A percentile compares a stretch with the other conserved stretches of the same genome.
Evolutionary conservation across 1,284 basidiomycete species (phyloP).

Genomic region (Singerocomus inundabilis): DNA sequence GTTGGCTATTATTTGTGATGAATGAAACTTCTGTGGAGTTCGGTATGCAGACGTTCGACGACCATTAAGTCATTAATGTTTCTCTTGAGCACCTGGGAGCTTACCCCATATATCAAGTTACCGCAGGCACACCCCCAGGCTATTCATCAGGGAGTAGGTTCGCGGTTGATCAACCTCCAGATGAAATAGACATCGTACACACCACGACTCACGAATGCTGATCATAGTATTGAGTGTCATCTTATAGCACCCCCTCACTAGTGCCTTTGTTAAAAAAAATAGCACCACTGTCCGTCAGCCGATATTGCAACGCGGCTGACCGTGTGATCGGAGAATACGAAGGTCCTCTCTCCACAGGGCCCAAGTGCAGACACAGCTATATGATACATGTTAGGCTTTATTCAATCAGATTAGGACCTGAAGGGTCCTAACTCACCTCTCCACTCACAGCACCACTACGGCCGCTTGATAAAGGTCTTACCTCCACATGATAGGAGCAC

Average conservation of each 20-base stretch:
- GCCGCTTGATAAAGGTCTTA: conserved; percentile 65
- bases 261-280: conserved; percentile 73
- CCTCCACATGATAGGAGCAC: conserved; percentile 65
- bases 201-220: background rate
- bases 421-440: conserved; percentile 45
- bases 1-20: conserved; percentile 26
- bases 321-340: conserved; percentile 46
- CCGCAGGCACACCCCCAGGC: no score
- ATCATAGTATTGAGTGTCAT: background rate
- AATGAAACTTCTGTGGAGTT: conserved; percentile 6
- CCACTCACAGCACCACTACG: conserved; percentile 73
- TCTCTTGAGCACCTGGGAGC: background rate
- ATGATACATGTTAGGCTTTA: background rate
- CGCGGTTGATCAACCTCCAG: background rate
- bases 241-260: conserved; percentile 56
- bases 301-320: conserved; percentile 61
- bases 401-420: background rate
- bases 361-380: conserved; percentile 62
- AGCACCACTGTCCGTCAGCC: conserved; percentile 58
- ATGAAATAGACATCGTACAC: background rate
- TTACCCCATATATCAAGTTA: background rate
- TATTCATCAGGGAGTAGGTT: background rate
- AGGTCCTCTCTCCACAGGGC: conserved; percentile 41
- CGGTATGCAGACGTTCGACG: background rate
- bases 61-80: background rate